A percentile compares a stretch with the other conserved stretches of the same genome.
phyloP scores from a whole-genome alignment of 2,329 filamentous ascomycete genomes.

The Botrytis elliptica region DNA sequence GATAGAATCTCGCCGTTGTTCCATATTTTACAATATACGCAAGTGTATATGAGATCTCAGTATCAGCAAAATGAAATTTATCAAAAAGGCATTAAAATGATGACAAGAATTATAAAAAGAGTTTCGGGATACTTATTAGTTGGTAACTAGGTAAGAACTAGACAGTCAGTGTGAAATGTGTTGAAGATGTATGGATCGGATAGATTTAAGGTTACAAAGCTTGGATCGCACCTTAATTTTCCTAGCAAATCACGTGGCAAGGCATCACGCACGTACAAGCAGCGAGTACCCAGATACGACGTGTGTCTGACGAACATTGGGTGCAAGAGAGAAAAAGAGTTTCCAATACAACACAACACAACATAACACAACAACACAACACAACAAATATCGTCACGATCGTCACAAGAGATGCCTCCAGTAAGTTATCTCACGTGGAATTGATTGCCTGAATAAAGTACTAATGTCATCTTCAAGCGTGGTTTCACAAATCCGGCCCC shows the following conservation, averaged over 20 bases:
- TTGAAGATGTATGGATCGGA: conserved; percentile 26
- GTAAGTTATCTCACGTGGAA: conserved; percentile 42
- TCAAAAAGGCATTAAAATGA: background rate
- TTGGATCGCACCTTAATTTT: conserved; percentile 32
- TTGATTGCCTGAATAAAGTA: background rate
- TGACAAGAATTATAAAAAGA: background rate
- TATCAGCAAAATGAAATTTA: background rate
- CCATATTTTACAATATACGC: background rate
- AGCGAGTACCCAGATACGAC: background rate
- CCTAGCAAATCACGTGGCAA: background rate
- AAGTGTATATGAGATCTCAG: background rate
- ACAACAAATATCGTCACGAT: background rate
- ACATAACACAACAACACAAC: background rate
- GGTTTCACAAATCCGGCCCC: conserved; percentile 48
- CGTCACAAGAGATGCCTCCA: conserved; percentile 50
- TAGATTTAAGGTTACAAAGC: conserved; percentile 27
- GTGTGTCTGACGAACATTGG: conserved; percentile 15
- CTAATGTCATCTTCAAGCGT: conserved; percentile 40
- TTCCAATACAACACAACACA: background rate
- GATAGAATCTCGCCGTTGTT: conserved; percentile 39
- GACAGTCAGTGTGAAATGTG: conserved; percentile 18
- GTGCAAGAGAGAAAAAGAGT: background rate
- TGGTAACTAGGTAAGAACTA: background rate
- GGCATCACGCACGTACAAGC: background rate
- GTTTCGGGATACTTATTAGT: background rate